Conservation (phyloP, 2,329 filamentous ascomycete species). For the Fusarium coffeatum region DNA sequence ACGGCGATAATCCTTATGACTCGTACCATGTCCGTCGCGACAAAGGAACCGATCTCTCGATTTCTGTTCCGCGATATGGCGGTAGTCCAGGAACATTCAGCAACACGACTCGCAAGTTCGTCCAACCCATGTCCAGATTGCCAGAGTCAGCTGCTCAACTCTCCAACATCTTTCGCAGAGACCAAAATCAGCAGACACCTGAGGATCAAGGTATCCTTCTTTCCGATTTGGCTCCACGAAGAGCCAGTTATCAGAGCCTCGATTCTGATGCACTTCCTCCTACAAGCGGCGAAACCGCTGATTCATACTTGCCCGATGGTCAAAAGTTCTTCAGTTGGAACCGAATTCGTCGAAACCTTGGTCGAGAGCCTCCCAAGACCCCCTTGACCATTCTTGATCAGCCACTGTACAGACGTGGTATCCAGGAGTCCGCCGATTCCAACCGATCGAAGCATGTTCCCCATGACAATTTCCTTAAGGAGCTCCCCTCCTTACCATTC, state of each 20-base stretch:
- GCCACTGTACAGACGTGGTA: constrained; percentile 35
- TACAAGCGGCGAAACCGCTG: background rate
- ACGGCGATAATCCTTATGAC: constrained; percentile 2
- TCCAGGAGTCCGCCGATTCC: constrained; percentile 15
- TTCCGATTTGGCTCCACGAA: constrained; percentile 42
- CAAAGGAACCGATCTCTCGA: constrained; percentile 29
- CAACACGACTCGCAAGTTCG: constrained; percentile 41
- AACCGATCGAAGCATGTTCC: constrained; percentile 31
- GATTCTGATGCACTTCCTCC: constrained; percentile 41
- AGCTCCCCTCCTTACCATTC: constrained; percentile 50
- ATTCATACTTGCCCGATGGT: background rate
- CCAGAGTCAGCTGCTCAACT: constrained; percentile 44
- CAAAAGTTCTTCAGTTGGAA: constrained; percentile 44
- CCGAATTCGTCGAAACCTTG: constrained; percentile 42
- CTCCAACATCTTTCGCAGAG: constrained; percentile 45
- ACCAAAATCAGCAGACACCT: constrained; percentile 7
- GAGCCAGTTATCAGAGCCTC: constrained; percentile 50
- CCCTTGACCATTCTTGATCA: constrained; percentile 43
- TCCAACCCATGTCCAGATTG: constrained; percentile 35
- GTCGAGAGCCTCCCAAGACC: constrained; percentile 39
- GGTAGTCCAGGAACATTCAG: constrained; percentile 19
- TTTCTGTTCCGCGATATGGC: constrained; percentile 42
- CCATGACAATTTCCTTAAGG: constrained; percentile 40
- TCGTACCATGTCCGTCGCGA: constrained; percentile 42
- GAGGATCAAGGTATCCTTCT: constrained; percentile 23